Base-by-base conservation (phyloP, 768 basidiomycete genomes). In the Cystobasidium tubakii region DNA sequence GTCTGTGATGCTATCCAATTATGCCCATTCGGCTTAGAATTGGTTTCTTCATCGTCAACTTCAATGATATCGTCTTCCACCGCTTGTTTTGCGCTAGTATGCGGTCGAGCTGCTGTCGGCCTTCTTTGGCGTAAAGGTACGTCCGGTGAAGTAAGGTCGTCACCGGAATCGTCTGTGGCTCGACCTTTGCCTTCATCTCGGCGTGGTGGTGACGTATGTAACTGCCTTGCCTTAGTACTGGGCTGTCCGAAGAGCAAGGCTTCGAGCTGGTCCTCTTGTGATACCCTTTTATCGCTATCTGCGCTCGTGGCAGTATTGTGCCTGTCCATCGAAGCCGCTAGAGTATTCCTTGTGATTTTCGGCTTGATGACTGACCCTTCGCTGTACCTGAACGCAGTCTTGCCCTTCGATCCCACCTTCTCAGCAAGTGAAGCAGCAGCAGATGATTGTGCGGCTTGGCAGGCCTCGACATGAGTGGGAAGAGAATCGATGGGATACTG, bases 111-210 rank as follows among this genome's bases (percentile, higher is more conserved):
- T 29, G 25, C 13, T 60, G 27, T 15, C 13, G 27, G 13, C 10
- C 27, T 6, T 12, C 12, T 60, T 27, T 60, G 57, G 29, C 57
- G 57, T 12, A 60, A 25, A 12, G 57, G 57, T 29, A 60, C 27
- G 33, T 60, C 57, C 15, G 57, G 57, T 6, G 57, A 60, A 27
- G 57, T 60, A 25, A 60, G 57, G 29, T 60, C 57, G 29, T 60
- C 57, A 6, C 33, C 57, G 4, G 25, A 27, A 27, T 29, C 57
- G 33, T 60, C 33, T 6, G 29, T 27, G 29, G 57, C 57, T 23
- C 33, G 10, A 15, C 57, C 57, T 21, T 60, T 60, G 15, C 57
- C 57, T 60, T 60, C 29, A 23, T 60, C 27, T 9, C 57, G 25
- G 15, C 33, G 57, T 6, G 57, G 13, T 15, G 57, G 57, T 21